These are phyloP conservation scores for Ligustrum vulgare DNA, from an alignment of 257 asterid genomes.

Conservation along the genomic window DNA sequence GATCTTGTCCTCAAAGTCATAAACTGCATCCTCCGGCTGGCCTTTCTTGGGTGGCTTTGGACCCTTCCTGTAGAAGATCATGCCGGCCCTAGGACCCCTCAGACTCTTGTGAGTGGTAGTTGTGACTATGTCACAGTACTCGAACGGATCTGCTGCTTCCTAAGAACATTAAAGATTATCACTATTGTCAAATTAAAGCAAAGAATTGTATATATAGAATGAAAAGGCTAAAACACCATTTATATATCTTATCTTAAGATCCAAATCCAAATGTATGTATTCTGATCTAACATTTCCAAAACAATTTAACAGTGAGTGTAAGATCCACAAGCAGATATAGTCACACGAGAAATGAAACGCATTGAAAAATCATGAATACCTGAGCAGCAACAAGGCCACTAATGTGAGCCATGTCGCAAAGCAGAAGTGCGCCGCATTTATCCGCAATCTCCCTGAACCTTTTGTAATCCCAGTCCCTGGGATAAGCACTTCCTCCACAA, in stretches of 20 bases:
- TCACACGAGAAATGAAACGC: neutral
- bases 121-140: slow-evolving; percentile 89
- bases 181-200: neutral
- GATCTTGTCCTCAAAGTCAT: slow-evolving; percentile 91
- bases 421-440: slow-evolving; percentile 73
- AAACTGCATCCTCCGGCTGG: slow-evolving; percentile 79
- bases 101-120: slow-evolving; percentile 97
- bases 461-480: slow-evolving; percentile 72
- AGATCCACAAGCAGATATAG: neutral
- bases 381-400: slow-evolving; percentile 99
- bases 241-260: neutral
- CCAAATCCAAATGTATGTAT: neutral
- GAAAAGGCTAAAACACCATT: neutral
- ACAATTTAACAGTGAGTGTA: neutral
- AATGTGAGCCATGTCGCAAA: slow-evolving; percentile 96
- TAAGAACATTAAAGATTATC: slow-evolving; percentile 18
- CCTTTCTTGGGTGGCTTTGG: slow-evolving; percentile 78
- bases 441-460: slow-evolving; percentile 57
- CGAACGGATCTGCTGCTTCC: slow-evolving; percentile 96
- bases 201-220: neutral
- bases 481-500: slow-evolving; percentile 93
- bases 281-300: slow-evolving; percentile 11
- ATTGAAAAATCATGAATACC: slow-evolving; percentile 31
- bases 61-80: slow-evolving; percentile 91
- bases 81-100: slow-evolving; percentile 92